Base-by-base conservation (phyloP, 139 green algal species). In the Micromonas commoda region DNA sequence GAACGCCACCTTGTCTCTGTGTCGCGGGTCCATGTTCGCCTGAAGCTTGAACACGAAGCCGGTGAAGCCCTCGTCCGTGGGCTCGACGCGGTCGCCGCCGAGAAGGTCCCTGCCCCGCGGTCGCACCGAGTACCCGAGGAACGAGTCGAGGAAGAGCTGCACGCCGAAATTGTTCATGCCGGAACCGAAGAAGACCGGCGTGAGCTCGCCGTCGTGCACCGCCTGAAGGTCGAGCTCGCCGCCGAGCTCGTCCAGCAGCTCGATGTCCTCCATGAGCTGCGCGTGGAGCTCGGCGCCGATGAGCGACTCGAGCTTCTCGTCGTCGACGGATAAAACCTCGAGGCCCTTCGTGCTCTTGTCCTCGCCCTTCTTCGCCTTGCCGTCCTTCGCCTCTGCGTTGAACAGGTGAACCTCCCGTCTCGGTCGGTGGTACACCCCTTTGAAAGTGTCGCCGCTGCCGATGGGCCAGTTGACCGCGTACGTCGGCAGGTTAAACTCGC, bases 401-500 rank as follows among this genome's bases (percentile, higher is more conserved):
- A 81, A 88, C 20, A 88, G 73, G 34, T 85, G 78, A 32, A 88
- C 83, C 38, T 86, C 66, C 5, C 78, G 74, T 24, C 64, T 85
- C 32, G 83, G 82, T 0, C 89, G 82, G 73, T 92, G 82, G 77
- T 91, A 92, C 28, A 93, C 78, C 2, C 89, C 89, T 23, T 21
- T 32, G 39, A 78, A 84, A 20, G 53, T 28, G 73, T 83, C 76
- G 1, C 85, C 85, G 3, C 79, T 88, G 19, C 90, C 90, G 29
- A 94, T 89, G 37, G 90, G 90, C 90, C 90, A 94, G 76, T 91
- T 93, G 60, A 94, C 82, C 0, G 90, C 84, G 82, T 88, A 92
- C 53, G 79, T 85, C 65, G 85, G 57, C 51, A 93, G 80, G 20
- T 70, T 79, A 80, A 92, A 92, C 85, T 92, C 88, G 70, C 84